Conservation (phyloP, 176 grass and related monocot genomes). For the Lolium rigidum region DNA sequence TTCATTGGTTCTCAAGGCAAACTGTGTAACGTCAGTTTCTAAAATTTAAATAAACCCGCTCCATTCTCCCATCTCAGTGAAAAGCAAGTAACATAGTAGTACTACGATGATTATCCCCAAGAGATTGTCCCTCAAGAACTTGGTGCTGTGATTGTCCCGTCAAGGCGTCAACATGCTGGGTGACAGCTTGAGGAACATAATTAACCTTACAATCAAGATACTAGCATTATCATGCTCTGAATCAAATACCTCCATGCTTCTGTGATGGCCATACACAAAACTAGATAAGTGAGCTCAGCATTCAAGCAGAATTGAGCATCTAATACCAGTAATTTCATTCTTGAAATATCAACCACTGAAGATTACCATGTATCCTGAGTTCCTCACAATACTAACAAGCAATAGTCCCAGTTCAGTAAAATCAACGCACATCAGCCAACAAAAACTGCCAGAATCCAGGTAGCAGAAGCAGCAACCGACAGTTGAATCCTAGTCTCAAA, state of each 20-base stretch:
- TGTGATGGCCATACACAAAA: background rate
- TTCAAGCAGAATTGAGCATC: background rate
- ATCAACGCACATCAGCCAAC: background rate
- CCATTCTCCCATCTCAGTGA: too few species aligned
- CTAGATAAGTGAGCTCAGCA: background rate
- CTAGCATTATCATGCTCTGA: background rate
- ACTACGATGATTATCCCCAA: too few species aligned
- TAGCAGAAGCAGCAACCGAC: background rate
- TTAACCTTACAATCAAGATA: background rate
- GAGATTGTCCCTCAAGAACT: background rate
- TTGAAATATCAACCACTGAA: background rate
- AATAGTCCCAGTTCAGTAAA: background rate
- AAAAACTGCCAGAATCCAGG: background rate
- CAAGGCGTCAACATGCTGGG: background rate
- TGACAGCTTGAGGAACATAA: background rate
- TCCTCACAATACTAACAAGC: too few species aligned
- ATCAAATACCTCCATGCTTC: background rate
- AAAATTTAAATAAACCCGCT: too few species aligned
- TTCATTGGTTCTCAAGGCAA: too few species aligned
- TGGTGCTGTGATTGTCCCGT: background rate
- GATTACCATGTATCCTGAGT: background rate
- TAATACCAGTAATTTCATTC: background rate
- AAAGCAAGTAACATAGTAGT: too few species aligned
- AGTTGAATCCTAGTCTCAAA: too few species aligned
- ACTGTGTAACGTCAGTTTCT: too few species aligned